These are phyloP conservation scores for Bryoglossum gracile DNA, from an alignment of 495 filamentous ascomycete species.

Conservation along the genomic window DNA sequence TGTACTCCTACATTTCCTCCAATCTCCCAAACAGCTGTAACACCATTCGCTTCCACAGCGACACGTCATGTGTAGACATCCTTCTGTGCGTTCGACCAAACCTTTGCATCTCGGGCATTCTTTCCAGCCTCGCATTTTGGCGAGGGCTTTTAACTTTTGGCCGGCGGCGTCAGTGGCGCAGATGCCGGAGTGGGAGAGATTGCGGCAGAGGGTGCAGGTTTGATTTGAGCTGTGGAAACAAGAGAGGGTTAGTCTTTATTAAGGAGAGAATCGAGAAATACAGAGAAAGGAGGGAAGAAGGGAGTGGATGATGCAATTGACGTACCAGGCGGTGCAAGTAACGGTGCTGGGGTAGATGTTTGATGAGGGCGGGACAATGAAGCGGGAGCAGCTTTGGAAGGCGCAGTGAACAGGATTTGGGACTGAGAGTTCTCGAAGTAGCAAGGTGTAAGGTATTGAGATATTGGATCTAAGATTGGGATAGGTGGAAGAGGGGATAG, in stretches of 20 bases:
- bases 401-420: slow-evolving; percentile 12
- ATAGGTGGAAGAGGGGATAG: neutral
- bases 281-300: too few relatives aligned
- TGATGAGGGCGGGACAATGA: too few relatives aligned
- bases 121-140: slow-evolving; percentile 28
- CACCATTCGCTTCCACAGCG: slow-evolving; percentile 44
- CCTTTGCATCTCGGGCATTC: slow-evolving; percentile 34
- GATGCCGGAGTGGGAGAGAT: slow-evolving; percentile 5
- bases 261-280: too few relatives aligned
- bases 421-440: slow-evolving; percentile 8
- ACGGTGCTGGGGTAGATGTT: too few relatives aligned
- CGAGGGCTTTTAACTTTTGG: slow-evolving; percentile 17
- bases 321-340: too few relatives aligned
- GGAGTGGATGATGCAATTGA: too few relatives aligned
- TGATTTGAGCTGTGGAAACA: too few relatives aligned
- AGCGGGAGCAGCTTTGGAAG: neutral
- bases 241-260: too few relatives aligned
- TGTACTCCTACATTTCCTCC: slow-evolving; percentile 10
- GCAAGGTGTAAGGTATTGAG: neutral
- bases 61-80: slow-evolving; percentile 49
- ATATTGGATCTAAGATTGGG: neutral
- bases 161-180: slow-evolving; percentile 25
- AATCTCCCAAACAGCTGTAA: slow-evolving; percentile 36
- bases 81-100: slow-evolving; percentile 39
- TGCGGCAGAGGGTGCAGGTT: slow-evolving; percentile 5